Evolutionary conservation across 768 basidiomycete genomes (phyloP), one percentile per base, ranked within the genome.

Genomic region (Suillus alpinus): DNA sequence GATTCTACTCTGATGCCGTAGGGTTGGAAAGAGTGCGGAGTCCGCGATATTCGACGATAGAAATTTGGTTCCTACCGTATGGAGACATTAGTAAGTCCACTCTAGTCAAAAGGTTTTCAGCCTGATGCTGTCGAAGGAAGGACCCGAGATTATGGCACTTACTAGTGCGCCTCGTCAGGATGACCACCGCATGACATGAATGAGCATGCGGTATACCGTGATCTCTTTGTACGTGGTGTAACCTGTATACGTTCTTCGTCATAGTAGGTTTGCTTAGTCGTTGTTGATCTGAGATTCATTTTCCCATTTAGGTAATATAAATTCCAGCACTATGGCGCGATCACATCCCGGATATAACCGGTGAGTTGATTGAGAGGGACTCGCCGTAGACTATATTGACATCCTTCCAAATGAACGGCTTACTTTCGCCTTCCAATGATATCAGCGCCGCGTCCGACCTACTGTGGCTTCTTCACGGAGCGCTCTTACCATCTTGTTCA

Each of bases 201-300:
- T 46, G 44, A 46, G 44, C 31, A 51, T 10, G 32, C n/a, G n/a
- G 32, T 18, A 34, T 34, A 34, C n/a, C 32, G 51, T 53, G 34
- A 36, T 23, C 7, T 34, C 20, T 23, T 36, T 36, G 20, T 32
- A 20, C 23, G 8, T 53, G 8, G 29, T 49, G 47, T 49, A 49
- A 47, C 46, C 46, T 14, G 51, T 32, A n/a, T 53, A 36, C 34
- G 34, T 37, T 52, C 32, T 51, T 23, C 32, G n/a, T 34, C 32
- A 51, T 5, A 51, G n/a, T 46, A 47, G 50, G 49, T 50, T 50
- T 18, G 31, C 16, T 44, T 20, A 20, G 10, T 12, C 43, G 4
- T 23, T 58, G 60, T 63, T 56, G 63, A 72, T 73, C 73, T 74
- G 53, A 74, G 69, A 71, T 72, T 75, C 57, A 61, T 62, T 63